Evolutionary conservation across 805 yeast genomes (phyloP), one percentile per base, ranked within the genome.

Genomic region (Nakazawaea holstii): DNA sequence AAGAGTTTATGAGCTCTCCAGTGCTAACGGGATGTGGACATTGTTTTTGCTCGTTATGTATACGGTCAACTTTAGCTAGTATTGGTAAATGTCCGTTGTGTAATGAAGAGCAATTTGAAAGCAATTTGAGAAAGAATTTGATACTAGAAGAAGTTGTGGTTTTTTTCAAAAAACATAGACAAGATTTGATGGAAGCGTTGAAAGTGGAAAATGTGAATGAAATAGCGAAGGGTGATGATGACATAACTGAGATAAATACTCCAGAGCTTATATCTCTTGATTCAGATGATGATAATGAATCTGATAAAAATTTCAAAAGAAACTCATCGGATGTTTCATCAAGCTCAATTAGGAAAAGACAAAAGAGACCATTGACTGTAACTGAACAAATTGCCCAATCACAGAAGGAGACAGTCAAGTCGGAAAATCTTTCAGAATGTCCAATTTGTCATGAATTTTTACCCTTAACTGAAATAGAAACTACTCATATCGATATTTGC

Each of bases 1-100:
- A 90, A 57, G 97, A 89, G 51, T 79, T 84, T 53, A 70, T 87
- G 46, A 74, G 67, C 30, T 86, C 91, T 0, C 97, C 98, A 1
- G 87, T 88, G 33, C 66, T 85, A 38, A 87, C 97, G 0, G 76
- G 84, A 2, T 91, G 98, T 68, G 84, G 87, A 33, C 97, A 91
- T 62, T 82, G 91, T 0, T 91, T 89, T 61, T 91, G 98, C 64
- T 87, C 96, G 0, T 72, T 82, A 11, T 91, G 98, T 61, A 86
- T 91, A 28, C 71, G 96, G 49, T 77, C 84, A 52, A 79, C 84
- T 52, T 65, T 91, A 35, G 67, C 79, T n/a, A 64, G 64, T 35
- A 77, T 76, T 29, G 74, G 76, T 15, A 68, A 73, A 49, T 91
- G 97, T 58, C 97, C 97, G 0, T 65, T 87, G 43, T 91, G 97